A percentile compares a stretch with the other conserved stretches of the same genome.
Evolutionary conservation across 1,139 yeast species (phyloP).

Genomic region (Saccharomycopsis hybrid): DNA sequence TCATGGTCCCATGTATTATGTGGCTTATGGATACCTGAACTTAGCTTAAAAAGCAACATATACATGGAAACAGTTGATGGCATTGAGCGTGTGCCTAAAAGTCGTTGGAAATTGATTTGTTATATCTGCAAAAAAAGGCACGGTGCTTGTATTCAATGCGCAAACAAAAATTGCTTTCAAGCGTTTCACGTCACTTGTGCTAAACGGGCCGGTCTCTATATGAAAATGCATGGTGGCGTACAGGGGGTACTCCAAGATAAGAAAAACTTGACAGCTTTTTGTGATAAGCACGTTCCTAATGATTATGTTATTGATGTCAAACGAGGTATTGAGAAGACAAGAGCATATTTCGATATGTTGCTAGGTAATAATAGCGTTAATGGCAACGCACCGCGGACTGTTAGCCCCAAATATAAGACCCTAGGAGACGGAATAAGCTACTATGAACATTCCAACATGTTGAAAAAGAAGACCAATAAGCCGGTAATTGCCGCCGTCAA

Average conservation of each 20-base stretch:
- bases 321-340: constrained; percentile 47
- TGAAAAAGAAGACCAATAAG: not conserved
- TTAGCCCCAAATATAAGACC: constrained; percentile 4
- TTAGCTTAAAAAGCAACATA: constrained; percentile 76
- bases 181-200: constrained; percentile 97
- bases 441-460: constrained; percentile 2
- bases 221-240: constrained; percentile 63
- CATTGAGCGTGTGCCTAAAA: constrained; percentile 60
- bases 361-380: too few relatives aligned
- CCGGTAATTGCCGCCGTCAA: not conserved
- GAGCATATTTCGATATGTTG: constrained; percentile 45
- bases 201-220: constrained; percentile 68
- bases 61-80: constrained; percentile 96
- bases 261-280: constrained; percentile 52
- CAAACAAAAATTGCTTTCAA: constrained; percentile 65
- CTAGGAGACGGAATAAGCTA: constrained; percentile 6
- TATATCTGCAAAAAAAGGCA: constrained; percentile 57
- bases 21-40: constrained; percentile 87
- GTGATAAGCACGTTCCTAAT: constrained; percentile 71
- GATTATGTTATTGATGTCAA: constrained; percentile 33
- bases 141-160: constrained; percentile 93
- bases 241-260: constrained; percentile 44
- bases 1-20: constrained; percentile 94
- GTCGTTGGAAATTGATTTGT: constrained; percentile 78
- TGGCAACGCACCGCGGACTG: constrained; percentile 6